Evolutionary conservation across 305 asterid genomes (phyloP), one percentile per base, ranked within the genome.

Genomic region (Fraxinus baroniana): DNA sequence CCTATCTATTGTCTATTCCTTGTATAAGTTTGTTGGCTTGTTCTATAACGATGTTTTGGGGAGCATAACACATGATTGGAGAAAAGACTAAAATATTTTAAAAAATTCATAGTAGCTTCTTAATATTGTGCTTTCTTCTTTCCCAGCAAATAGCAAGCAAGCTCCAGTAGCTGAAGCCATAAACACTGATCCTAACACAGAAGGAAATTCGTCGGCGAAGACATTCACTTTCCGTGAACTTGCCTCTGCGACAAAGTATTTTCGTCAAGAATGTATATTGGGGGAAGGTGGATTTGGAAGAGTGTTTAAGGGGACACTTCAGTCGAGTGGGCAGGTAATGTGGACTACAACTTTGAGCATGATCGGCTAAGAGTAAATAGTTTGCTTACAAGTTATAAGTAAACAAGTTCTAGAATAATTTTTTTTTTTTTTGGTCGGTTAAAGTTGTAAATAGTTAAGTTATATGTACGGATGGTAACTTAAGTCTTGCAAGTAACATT

Each of bases 281-380:
- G 89, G 91, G 68, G 93, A 89, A 80, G 88, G 91, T 49, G 91
- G 86, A 15, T 86, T 85, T 15, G 93, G 93, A 62, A 84, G 89
- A 82, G 88, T 90, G 7, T 90, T 77, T 60, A 87, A 81, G 84
- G 93, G 87, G 39, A 83, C 81, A 55, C 86, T 88, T 80, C 86
- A 84, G 41, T 77, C 85, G n/a, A 84, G 80, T 57, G 90, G 90
- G 57, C 87, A 87, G 90, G 93, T 88, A 84, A 76, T 83, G 26
- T 1, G 52, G 22, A 71, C 41, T 32, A 32, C 2, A 30, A 24
- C 33, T 64, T 24, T 24, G 73, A 64, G 35, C 35, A 22, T 10
- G 73, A 2, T 64, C 13, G 35, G 73, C 35, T 22, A 22, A 64
- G n/a, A 8, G 73, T 64, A 64, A 8, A 64, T 10, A 64, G 35